phyloP scores from a whole-genome alignment of 805 yeast genomes.

The Suhomyces kilbournensis region DNA sequence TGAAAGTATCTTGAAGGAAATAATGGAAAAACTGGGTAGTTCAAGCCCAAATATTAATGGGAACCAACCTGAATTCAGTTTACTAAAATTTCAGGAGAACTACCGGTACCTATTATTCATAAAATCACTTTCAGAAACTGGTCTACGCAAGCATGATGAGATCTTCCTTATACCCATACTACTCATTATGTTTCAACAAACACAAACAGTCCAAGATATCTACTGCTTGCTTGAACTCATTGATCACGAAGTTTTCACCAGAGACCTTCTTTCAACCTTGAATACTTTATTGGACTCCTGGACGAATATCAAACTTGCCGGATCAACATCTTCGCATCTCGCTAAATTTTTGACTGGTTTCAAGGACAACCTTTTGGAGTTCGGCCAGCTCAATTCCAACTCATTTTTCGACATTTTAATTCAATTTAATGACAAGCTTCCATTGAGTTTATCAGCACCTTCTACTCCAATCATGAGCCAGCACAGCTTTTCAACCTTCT shows the following conservation, averaged over 20 bases:
- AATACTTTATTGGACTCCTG: conserved; percentile 28
- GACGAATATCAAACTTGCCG: conserved; percentile 17
- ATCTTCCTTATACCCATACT: conserved; percentile 37
- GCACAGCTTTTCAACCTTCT: conserved; percentile 2
- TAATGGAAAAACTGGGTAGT: conserved; percentile 1
- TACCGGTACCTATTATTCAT: conserved; percentile 34
- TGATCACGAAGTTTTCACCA: conserved; percentile 29
- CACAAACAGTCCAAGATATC: conserved; percentile 22
- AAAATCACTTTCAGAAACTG: conserved; percentile 36
- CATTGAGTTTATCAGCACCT: conserved; percentile 44
- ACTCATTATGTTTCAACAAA: conserved; percentile 26
- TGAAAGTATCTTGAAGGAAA: conserved; percentile 18
- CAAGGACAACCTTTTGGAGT: conserved; percentile 25
- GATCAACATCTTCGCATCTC: conserved; percentile 17
- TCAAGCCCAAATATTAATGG: not conserved
- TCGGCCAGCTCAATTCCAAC: conserved; percentile 28
- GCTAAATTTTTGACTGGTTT: conserved; percentile 22
- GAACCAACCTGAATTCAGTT: conserved; percentile 6
- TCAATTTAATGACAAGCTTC: conserved; percentile 41
- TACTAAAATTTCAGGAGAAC: conserved; percentile 18
- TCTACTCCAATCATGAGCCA: conserved; percentile 33
- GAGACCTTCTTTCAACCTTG: conserved; percentile 23
- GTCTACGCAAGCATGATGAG: conserved; percentile 39
- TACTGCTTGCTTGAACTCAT: conserved; percentile 32
- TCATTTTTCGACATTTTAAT: conserved; percentile 31